Base-by-base conservation (phyloP, 2,329 filamentous ascomycete genomes). In the Tolypocladium sp. region DNA sequence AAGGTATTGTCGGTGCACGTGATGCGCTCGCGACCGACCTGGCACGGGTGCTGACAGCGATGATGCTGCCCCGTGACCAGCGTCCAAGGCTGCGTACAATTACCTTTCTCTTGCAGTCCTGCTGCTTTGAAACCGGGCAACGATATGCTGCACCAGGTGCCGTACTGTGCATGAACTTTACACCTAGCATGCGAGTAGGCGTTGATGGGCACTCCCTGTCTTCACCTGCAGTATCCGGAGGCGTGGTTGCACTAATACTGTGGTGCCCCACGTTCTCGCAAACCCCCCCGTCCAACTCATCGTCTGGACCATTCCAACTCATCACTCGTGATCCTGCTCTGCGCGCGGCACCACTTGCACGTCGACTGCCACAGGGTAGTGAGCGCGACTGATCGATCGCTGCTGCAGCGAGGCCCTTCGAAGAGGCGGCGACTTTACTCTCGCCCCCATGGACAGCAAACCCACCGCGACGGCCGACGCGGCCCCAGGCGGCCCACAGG, bases 401-500 rank as follows among this genome's bases (percentile, higher is more conserved):
- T 52, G 30, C 20, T 17, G 20, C 49, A 37, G 49, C 49, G 30
- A 53, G 49, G 49, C 30, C 49, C 49, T 22, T 35, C 30, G 20
- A 53, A 37, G 30, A 22, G 10, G 30, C 49, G 20, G 20, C 30
- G 30, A 49, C 42, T 53, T 35, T 37, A 20, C 9, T 9, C 46
- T 17, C 25, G 27, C 35, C 49, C 17, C 13, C 33, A 60, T 61
- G 61, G 60, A 61, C 30, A 56, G 49, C 41, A 58, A 58, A 33
- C 27, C 57, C 41, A 41, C 46, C 17, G 42, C 57, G 33, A 27
- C 52, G 35, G 52, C 46, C 41, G 57, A 57, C 15, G n/a, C 42
- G 40, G 40, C 52, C n/a, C 27, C 30, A 12, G 41, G 17, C 37
- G 58, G 35, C 57, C 30, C 70, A 44, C 73, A 74, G 58, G 67